phyloP scores from a whole-genome alignment of 2,329 filamentous ascomycete genomes.

The Penicillium sp. region DNA sequence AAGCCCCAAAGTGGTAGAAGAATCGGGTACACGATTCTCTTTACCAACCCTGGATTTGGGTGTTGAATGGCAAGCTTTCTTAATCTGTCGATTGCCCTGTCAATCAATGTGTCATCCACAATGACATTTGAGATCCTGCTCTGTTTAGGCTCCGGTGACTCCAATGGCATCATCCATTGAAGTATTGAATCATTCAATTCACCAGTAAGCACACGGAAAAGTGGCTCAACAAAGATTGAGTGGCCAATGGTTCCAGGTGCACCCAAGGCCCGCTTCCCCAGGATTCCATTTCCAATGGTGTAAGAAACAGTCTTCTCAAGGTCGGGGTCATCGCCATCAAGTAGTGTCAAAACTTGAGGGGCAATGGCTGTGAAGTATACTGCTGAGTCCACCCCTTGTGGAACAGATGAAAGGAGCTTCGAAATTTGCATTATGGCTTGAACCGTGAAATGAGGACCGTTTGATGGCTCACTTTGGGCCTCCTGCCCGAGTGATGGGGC shows the following conservation, averaged over 20 bases:
- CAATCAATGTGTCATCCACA: slow-evolving; percentile 29
- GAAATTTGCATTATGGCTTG: slow-evolving; percentile 48
- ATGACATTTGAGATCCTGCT: slow-evolving; percentile 13
- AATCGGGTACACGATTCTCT: slow-evolving; percentile 41
- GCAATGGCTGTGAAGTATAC: slow-evolving; percentile 41
- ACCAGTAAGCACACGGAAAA: slow-evolving; percentile 40
- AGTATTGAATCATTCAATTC: slow-evolving; percentile 25
- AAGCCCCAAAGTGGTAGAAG: slow-evolving; percentile 46
- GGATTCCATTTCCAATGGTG: slow-evolving; percentile 44
- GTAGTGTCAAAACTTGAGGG: slow-evolving; percentile 40
- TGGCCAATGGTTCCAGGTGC: slow-evolving; percentile 42
- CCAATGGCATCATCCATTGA: slow-evolving; percentile 29
- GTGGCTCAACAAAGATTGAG: slow-evolving; percentile 43
- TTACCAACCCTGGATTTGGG: slow-evolving; percentile 45
- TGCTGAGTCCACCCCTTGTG: slow-evolving; percentile 35
- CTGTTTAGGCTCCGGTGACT: background rate
- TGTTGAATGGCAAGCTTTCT: slow-evolving; percentile 39
- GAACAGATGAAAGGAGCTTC: slow-evolving; percentile 43
- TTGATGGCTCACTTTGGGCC: slow-evolving; percentile 28
- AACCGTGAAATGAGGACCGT: slow-evolving; percentile 43
- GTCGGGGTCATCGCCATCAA: slow-evolving; percentile 43
- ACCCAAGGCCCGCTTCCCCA: slow-evolving; percentile 42
- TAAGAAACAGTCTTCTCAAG: slow-evolving; percentile 45
- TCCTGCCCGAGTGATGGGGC: slow-evolving; percentile 40
- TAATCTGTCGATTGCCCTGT: slow-evolving; percentile 37